phyloP scores from a whole-genome alignment of 805 yeast genomes.

The Candida fluviatilis region DNA sequence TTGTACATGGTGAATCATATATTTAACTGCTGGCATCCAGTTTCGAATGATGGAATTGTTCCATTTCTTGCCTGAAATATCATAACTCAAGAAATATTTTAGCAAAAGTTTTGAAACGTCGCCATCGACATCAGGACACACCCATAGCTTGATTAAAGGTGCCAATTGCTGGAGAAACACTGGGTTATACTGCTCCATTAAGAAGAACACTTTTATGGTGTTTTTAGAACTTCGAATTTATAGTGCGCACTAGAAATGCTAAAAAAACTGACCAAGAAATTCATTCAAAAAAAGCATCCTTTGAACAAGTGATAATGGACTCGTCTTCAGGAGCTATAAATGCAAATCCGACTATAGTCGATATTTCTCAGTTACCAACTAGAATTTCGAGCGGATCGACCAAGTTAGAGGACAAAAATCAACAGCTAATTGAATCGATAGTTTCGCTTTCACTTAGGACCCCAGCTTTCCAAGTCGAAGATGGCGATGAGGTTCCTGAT shows the following conservation, averaged over 20 bases:
- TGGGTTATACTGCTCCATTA: slow-evolving; percentile 31
- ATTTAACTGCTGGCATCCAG: slow-evolving; percentile 30
- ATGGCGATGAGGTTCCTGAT: slow-evolving; percentile 19
- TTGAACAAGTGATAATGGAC: neutral
- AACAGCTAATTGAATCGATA: slow-evolving; percentile 22
- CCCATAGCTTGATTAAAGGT: slow-evolving; percentile 23
- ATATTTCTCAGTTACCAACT: slow-evolving; percentile 71
- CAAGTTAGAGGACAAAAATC: slow-evolving; percentile 10
- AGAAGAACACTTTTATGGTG: neutral
- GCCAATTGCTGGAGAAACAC: slow-evolving; percentile 29
- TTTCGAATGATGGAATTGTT: slow-evolving; percentile 35
- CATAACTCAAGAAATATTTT: slow-evolving; percentile 12
- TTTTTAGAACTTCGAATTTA: neutral
- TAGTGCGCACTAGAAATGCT: neutral
- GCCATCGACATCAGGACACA: slow-evolving; percentile 6
- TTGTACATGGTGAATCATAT: slow-evolving; percentile 17
- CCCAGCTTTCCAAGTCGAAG: neutral
- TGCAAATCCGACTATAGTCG: slow-evolving; percentile 86
- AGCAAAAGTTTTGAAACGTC: slow-evolving; percentile 1
- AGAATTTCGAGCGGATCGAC: slow-evolving; percentile 31
- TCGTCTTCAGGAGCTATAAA: slow-evolving; percentile 61
- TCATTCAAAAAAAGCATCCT: too few species aligned
- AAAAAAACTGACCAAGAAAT: neutral
- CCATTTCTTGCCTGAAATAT: slow-evolving; percentile 24
- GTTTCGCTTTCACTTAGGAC: slow-evolving; percentile 27